Percentiles rank a stretch among this genome's conserved stretches.
Evolutionary conservation across 2,329 filamentous ascomycete genomes (phyloP).

Genomic region (Ascochyta lentis): DNA sequence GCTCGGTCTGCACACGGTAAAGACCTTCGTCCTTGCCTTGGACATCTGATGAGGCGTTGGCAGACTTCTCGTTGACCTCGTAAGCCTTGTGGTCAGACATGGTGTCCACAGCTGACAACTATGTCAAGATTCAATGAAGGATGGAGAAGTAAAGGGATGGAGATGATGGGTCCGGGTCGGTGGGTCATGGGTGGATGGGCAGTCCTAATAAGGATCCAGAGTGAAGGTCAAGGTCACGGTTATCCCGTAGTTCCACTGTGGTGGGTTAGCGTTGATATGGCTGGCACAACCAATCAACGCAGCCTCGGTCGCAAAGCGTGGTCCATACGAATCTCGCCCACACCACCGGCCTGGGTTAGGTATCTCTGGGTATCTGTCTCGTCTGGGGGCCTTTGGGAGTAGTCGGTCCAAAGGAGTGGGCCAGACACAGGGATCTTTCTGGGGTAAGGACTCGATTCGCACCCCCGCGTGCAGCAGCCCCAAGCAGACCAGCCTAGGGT

Average conservation of each 20-base stretch:
- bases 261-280: conserved; percentile 5
- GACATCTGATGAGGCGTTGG: conserved; percentile 5
- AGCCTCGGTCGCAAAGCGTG: neutral
- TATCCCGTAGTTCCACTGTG: neutral
- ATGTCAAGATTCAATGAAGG: conserved; percentile 2
- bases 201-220: conserved; percentile 2
- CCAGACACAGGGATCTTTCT: conserved; percentile 11
- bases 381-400: neutral
- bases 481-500: neutral
- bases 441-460: conserved; percentile 8
- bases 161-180: conserved; percentile 9
- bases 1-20: conserved; percentile 16
- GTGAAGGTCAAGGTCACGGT: conserved; percentile 14
- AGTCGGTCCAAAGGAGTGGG: neutral
- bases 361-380: neutral
- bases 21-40: conserved; percentile 14
- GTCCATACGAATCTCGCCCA: conserved; percentile 2
- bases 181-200: neutral
- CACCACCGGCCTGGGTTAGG: neutral
- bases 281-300: neutral
- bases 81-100: conserved; percentile 23
- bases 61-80: conserved; percentile 16
- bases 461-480: conserved; percentile 3
- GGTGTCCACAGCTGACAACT: neutral
- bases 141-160: neutral